phyloP scores from a whole-genome alignment of 768 basidiomycete genomes.

The Psilocybe sp. region DNA sequence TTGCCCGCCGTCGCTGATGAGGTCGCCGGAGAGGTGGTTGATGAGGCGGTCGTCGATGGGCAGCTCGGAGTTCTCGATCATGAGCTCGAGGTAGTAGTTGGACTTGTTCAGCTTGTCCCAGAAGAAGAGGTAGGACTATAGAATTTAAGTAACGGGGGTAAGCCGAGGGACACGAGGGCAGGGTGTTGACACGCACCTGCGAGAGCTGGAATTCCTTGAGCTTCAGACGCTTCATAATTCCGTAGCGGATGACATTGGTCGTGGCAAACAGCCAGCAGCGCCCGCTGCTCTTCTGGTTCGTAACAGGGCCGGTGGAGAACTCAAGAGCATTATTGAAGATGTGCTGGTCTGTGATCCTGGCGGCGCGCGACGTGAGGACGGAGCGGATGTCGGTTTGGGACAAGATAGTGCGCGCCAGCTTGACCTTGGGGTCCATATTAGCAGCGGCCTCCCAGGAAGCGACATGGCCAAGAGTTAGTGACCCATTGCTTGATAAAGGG shows the following conservation, averaged over 20 bases:
- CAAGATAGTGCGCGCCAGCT: slow-evolving; percentile 76
- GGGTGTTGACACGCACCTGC: slow-evolving; percentile 47
- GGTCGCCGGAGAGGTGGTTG: slow-evolving; percentile 68
- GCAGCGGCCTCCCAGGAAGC: slow-evolving; percentile 66
- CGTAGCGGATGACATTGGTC: slow-evolving; percentile 81
- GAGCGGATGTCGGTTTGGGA: slow-evolving; percentile 64
- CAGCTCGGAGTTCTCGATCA: slow-evolving; percentile 76
- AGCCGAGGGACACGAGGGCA: not conserved
- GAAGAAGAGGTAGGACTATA: slow-evolving; percentile 87
- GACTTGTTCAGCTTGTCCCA: slow-evolving; percentile 95
- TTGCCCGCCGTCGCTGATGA: slow-evolving; percentile 90
- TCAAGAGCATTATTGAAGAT: slow-evolving; percentile 82
- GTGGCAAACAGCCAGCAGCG: slow-evolving; percentile 96
- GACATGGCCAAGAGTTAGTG: slow-evolving; percentile 56
- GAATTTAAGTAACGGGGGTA: slow-evolving; percentile 1
- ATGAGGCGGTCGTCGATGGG: slow-evolving; percentile 85
- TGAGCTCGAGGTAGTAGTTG: slow-evolving; percentile 89
- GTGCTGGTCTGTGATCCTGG: slow-evolving; percentile 62
- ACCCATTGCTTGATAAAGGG: slow-evolving; percentile 56
- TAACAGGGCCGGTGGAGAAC: slow-evolving; percentile 80
- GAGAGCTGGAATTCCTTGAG: slow-evolving; percentile 89
- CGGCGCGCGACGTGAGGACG: slow-evolving; percentile 61
- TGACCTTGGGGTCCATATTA: slow-evolving; percentile 53
- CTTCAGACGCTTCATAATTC: slow-evolving; percentile 82
- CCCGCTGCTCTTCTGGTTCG: slow-evolving; percentile 84